Evolutionary conservation across 345 rosid species (phyloP), one percentile per base, ranked within the genome.

Genomic region (Adansonia digitata): DNA sequence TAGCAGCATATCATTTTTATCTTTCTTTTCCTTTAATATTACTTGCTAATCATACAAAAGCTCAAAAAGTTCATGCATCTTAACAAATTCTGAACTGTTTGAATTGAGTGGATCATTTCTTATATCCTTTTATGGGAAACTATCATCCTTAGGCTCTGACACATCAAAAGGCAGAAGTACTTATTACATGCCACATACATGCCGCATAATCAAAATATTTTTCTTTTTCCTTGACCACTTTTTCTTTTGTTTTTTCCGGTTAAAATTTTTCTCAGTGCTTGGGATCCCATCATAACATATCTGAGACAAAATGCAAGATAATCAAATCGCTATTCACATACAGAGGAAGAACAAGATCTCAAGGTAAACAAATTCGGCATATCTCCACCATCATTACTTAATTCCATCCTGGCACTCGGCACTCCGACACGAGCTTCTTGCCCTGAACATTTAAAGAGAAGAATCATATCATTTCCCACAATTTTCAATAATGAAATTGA

Each of bases 281-380:
- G 18, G 40, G 29, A 60, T 10, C 56, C 26, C 10, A 59, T 45
- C 39, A 74, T 27, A 63, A 39, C 55, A 24, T 46, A 24, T 70
- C n/a, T 40, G 75, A 42, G 52, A 53, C 13, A 77, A 37, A 35
- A 71, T 78, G 61, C 57, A 76, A 72, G 65, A 73, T 27, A 27
- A 68, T 17, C 20, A 15, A 69, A 69, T 48, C 17, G 9, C 6
- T 20, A 29, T 69, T 69, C 63, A 48, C 92, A 51, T 92, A 94
- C 98, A 69, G 82, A 80, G 69, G 92, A 88, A 40, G 91, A 87
- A 87, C 93, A 90, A 63, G 89, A 79, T 76, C 85, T 87, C 85
- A 88, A 43, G 45, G 85, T 45, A 82, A 79, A 83, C 60, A 82
- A 73, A 40, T 35, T 78, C 15, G 70, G 78, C 67, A 52, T 66